phyloP scores from a whole-genome alignment of 169 alveolate species.

The Plasmodium billcollinsi region DNA sequence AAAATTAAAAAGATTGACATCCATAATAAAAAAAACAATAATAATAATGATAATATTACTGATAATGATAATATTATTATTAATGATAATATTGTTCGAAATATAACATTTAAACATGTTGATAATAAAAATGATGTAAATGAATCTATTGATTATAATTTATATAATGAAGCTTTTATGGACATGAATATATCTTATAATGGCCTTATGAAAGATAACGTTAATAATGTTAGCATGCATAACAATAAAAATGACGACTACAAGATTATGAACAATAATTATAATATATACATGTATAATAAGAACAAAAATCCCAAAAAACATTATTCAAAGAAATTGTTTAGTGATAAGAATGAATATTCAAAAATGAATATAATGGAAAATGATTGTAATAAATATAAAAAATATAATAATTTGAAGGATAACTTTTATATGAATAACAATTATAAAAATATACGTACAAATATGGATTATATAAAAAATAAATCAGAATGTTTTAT shows the following conservation, averaged over 20 bases:
- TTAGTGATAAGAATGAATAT: slow-evolving; percentile 18
- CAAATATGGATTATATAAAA: slow-evolving; percentile 28
- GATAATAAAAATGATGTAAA: too few relatives aligned
- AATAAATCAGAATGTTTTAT: slow-evolving; percentile 51
- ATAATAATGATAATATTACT: neutral
- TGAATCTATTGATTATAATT: too few relatives aligned
- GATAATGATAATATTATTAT: neutral
- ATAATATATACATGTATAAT: slow-evolving; percentile 25
- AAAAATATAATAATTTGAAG: slow-evolving; percentile 66
- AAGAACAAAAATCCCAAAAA: neutral
- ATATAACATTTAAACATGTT: too few relatives aligned
- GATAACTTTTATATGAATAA: slow-evolving; percentile 62
- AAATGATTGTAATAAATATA: slow-evolving; percentile 33
- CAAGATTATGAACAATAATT: neutral
- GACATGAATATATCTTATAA: too few relatives aligned
- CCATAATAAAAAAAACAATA: neutral
- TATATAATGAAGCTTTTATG: too few relatives aligned
- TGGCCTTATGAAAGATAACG: too few relatives aligned
- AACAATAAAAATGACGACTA: neutral
- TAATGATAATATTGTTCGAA: neutral
- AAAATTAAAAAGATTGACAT: neutral
- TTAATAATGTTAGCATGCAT: too few relatives aligned
- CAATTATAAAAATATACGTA: slow-evolving; percentile 21
- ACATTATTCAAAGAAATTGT: neutral
- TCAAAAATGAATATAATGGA: slow-evolving; percentile 5